Evolutionary conservation across 148 eudicot genomes (phyloP).

Genomic region (Simmondsia chinensis): DNA sequence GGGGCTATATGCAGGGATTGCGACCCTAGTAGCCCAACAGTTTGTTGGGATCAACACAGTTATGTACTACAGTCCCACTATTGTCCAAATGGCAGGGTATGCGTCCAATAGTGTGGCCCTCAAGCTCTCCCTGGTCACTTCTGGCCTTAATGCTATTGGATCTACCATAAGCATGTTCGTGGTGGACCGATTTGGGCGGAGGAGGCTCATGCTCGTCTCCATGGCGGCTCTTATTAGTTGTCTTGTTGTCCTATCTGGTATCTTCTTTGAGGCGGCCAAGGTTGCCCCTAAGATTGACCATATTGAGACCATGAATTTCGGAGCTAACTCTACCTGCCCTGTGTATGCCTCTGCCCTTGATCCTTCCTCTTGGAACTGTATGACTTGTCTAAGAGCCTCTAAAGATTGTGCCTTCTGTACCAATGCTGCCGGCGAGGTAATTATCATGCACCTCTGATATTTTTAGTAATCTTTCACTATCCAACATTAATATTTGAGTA

Average conservation of each 20-base stretch:
- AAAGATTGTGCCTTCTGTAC: constrained; percentile 22
- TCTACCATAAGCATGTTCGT: constrained; percentile 28
- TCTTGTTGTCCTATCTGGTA: constrained; percentile 19
- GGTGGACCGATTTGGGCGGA: constrained; percentile 33
- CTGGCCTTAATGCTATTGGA: constrained; percentile 34
- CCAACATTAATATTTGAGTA: not conserved
- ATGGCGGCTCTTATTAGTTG: constrained; percentile 28
- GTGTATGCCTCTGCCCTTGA: constrained; percentile 1
- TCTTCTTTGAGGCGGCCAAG: constrained; percentile 20
- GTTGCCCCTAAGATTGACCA: constrained; percentile 13
- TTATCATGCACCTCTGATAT: not conserved
- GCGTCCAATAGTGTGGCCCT: constrained; percentile 32
- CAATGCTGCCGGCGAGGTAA: constrained; percentile 3
- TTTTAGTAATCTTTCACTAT: not conserved
- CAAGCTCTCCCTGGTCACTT: constrained; percentile 32
- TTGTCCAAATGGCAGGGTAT: constrained; percentile 37
- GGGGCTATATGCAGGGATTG: constrained; percentile 28
- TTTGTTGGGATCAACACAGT: no score
- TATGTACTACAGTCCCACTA: no score
- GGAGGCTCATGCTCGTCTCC: constrained; percentile 28
- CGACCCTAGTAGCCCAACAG: constrained; percentile 32
- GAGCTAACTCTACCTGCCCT: constrained; percentile 19
- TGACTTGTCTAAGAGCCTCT: constrained; percentile 13
- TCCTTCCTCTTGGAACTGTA: constrained; percentile 27
- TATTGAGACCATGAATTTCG: constrained; percentile 10